Conservation (phyloP, 176 grass and related monocot species). For the Musa acuminata region DNA sequence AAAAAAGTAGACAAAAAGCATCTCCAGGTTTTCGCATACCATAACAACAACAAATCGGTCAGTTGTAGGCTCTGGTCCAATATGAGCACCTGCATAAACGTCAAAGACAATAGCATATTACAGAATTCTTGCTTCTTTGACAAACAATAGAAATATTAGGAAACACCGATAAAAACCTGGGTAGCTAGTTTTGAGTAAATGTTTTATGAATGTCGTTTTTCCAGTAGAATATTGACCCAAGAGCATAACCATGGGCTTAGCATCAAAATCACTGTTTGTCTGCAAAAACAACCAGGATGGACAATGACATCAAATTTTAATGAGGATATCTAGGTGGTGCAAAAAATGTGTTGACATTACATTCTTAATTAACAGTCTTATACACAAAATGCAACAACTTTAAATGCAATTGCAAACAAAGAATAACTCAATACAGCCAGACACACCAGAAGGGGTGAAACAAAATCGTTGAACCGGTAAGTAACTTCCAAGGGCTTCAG, state of each 20-base stretch:
- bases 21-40: conserved; percentile 28
- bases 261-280: conserved; percentile 97
- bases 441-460: conserved; percentile 70
- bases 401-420: no score
- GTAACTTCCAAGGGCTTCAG: conserved; percentile 94
- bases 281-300: conserved; percentile 21
- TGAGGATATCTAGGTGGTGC: no score
- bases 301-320: no score
- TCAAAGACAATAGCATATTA: neutral
- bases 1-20: no score
- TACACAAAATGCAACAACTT: no score
- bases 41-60: conserved; percentile 93
- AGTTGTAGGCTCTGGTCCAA: conserved; percentile 93
- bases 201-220: conserved; percentile 96
- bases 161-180: conserved; percentile 46
- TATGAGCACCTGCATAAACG: conserved; percentile 64
- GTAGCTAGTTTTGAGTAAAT: conserved; percentile 71
- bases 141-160: neutral
- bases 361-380: no score
- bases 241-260: conserved; percentile 98
- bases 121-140: neutral
- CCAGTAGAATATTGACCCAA: conserved; percentile 96
- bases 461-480: conserved; percentile 95
- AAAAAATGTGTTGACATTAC: no score
- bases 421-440: no score